Conservation (phyloP, 306 rosid genomes). For the Lotus japonicus region DNA sequence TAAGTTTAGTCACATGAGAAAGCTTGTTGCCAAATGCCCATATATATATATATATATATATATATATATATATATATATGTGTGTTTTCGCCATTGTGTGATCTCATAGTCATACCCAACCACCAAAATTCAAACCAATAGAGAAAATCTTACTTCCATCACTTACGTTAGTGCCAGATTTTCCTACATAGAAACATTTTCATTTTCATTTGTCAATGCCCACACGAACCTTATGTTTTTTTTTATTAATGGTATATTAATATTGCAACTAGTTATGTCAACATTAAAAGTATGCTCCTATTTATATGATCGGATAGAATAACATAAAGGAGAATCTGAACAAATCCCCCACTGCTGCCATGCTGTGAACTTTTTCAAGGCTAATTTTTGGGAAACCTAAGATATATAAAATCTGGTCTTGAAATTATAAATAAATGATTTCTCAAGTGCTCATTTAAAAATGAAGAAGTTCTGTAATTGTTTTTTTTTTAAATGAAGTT, state of each 20-base stretch:
- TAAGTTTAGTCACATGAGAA: background rate
- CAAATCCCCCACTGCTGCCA: conserved; percentile 17
- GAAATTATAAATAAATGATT: no score
- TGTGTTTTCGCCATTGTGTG: background rate
- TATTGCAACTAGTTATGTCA: background rate
- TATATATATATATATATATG: no score
- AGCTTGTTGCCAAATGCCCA: background rate
- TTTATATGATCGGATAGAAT: conserved; percentile 25
- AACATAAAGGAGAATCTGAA: conserved; percentile 4
- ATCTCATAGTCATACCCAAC: background rate
- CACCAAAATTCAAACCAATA: background rate
- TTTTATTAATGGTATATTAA: background rate
- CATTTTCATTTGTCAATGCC: background rate
- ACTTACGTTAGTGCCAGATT: background rate
- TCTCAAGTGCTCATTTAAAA: no score
- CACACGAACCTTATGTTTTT: background rate
- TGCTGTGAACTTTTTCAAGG: background rate
- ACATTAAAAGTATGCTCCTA: background rate
- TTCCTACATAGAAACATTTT: background rate
- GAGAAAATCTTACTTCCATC: background rate
- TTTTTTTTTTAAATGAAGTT: no score
- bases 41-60: no score
- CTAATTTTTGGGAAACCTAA: background rate
- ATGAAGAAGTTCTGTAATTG: no score
- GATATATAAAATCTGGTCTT: background rate